phyloP scores from a whole-genome alignment of 768 basidiomycete species.

The Tephrocybe sp. region DNA sequence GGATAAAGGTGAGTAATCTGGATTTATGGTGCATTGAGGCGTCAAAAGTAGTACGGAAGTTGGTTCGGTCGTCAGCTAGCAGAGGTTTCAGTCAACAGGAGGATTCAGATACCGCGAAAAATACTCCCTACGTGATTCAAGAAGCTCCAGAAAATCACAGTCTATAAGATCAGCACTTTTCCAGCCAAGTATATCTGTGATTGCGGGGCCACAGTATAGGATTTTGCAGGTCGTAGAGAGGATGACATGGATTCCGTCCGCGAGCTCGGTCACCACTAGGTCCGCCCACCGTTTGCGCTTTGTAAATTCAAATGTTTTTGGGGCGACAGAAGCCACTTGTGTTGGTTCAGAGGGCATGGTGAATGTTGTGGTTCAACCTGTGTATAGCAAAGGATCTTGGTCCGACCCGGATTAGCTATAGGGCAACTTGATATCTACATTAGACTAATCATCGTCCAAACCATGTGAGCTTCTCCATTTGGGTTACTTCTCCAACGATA shows the following conservation, averaged over 20 bases:
- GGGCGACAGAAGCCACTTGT: slow-evolving; percentile 18
- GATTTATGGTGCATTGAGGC: slow-evolving; percentile 46
- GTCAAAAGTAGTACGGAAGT: slow-evolving; percentile 56
- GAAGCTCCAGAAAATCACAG: slow-evolving; percentile 57
- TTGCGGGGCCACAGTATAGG: slow-evolving; percentile 65
- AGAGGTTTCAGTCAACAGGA: slow-evolving; percentile 4
- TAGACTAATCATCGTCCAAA: too few species aligned
- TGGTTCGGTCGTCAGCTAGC: slow-evolving; percentile 55
- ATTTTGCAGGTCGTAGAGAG: slow-evolving; percentile 62
- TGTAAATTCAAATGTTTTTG: slow-evolving; percentile 70
- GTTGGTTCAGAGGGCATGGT: slow-evolving; percentile 9
- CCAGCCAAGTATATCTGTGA: slow-evolving; percentile 78
- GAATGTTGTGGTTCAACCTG: neutral
- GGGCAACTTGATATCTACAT: too few species aligned
- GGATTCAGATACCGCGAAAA: neutral
- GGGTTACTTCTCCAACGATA: too few species aligned
- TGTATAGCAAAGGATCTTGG: too few species aligned
- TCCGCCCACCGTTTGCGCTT: slow-evolving; percentile 88
- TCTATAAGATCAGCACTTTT: slow-evolving; percentile 70
- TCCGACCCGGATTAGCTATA: too few species aligned
- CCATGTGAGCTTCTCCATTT: too few species aligned
- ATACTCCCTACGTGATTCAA: slow-evolving; percentile 54
- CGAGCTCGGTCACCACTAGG: slow-evolving; percentile 70
- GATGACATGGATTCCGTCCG: slow-evolving; percentile 68
- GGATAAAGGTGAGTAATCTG: slow-evolving; percentile 58